Evolutionary conservation across 495 filamentous ascomycete species (phyloP).

Genomic region (Podospora pseudoanserina): DNA sequence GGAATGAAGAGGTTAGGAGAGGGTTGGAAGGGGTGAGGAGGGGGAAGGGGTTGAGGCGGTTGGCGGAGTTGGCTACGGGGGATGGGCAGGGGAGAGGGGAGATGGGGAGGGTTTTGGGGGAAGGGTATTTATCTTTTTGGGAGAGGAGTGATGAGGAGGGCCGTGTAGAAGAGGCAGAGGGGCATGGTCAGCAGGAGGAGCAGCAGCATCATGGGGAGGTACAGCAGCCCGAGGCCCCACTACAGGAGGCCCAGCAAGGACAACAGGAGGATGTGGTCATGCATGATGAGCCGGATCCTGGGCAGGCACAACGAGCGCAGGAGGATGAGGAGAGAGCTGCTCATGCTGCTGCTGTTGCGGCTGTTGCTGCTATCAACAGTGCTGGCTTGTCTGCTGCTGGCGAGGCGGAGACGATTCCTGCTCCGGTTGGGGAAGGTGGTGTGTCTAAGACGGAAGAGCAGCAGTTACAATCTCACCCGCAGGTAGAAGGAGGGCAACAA

Average conservation of each 20-base stretch:
- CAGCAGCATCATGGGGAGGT: neutral
- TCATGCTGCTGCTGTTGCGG: neutral
- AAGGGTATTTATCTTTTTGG: neutral
- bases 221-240: neutral
- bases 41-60: neutral
- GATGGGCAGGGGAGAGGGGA: neutral
- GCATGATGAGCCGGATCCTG: neutral
- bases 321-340: neutral
- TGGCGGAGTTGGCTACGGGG: constrained; percentile 3
- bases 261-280: neutral
- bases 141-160: neutral
- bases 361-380: neutral
- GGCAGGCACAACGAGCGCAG: neutral
- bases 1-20: neutral
- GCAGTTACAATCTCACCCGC: neutral
- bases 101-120: neutral
- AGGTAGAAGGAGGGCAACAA: neutral
- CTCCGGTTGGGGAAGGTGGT: neutral
- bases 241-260: neutral
- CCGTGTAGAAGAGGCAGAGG: neutral
- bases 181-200: neutral
- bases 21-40: neutral
- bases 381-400: neutral
- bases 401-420: neutral
- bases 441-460: neutral